Base-by-base conservation (phyloP, 305 asterid species). In the Fraxinus dipetala region DNA sequence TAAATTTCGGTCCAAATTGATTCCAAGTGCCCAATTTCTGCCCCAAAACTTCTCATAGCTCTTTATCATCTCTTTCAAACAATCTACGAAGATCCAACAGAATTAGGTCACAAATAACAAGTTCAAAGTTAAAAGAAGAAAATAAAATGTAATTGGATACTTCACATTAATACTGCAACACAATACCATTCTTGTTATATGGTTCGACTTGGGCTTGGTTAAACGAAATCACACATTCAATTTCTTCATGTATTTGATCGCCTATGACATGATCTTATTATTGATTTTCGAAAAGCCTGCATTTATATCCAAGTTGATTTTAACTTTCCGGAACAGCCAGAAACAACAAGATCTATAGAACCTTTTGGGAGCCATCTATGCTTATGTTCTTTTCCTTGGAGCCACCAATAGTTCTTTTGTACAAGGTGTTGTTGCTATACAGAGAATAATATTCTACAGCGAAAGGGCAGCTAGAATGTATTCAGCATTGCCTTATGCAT, bases 391-490 rank as follows among this genome's bases (percentile, higher is more conserved):
- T 20, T 87, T 88, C 77, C 89, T 90, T 0, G 92, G 90, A 38
- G 83, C 79, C 75, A 61, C 80, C 8, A 88, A 78, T 22, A 54
- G 77, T 38, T 18, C 73, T 14, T 8, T 87, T 0, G 89, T 85
- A 59, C 93, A 85, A 72, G 59, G 78, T 0, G 81, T 88, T 56
- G 91, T 90, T 30, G 20, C 85, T 4, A 51, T 85, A 45, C 90
- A 88, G 81, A 83, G 86, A 82, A 88, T 85, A 0, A 89, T 90
- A 35, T 85, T 72, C 78, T 87, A 90, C 63, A 89, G 89, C 0
- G 90, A 90, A 78, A 81, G 54, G 22, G 89, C 90, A 13, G 87
- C 93, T 2, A 89, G 88, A 54, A 90, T 88, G 90, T 90, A 90
- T 78, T 81, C 89, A 1, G 74, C 85, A 1, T 30, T 87, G 72